These are phyloP conservation scores for Suhomyces choctaworum DNA, from an alignment of 1,139 yeast species.

Conservation along the genomic window DNA sequence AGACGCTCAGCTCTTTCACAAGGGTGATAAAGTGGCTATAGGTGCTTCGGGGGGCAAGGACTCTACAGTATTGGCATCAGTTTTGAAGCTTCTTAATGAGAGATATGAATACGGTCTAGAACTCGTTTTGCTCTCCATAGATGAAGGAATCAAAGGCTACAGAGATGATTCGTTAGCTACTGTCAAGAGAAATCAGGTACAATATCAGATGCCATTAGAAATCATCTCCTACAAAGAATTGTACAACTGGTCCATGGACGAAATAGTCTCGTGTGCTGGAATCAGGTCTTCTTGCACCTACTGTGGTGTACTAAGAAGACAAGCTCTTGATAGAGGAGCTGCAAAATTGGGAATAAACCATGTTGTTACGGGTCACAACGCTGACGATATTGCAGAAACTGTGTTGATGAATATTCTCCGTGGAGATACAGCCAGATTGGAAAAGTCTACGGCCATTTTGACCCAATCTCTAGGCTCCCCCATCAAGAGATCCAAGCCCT, in stretches of 20 bases:
- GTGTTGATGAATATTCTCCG: slow-evolving; percentile 90
- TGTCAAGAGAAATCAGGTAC: slow-evolving; percentile 86
- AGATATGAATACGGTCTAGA: slow-evolving; percentile 83
- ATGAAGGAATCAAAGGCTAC: slow-evolving; percentile 96
- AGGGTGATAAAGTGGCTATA: slow-evolving; percentile 88
- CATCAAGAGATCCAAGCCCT: slow-evolving; percentile 88
- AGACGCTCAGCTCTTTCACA: slow-evolving; percentile 64
- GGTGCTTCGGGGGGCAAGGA: slow-evolving; percentile 99
- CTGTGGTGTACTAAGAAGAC: slow-evolving; percentile 96
- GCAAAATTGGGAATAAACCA: slow-evolving; percentile 83
- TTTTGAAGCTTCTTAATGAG: slow-evolving; percentile 84
- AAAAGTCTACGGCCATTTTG: slow-evolving; percentile 83
- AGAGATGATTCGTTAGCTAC: slow-evolving; percentile 97
- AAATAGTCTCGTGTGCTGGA: slow-evolving; percentile 93
- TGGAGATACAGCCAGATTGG: slow-evolving; percentile 95
- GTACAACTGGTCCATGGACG: slow-evolving; percentile 98
- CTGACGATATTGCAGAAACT: slow-evolving; percentile 99
- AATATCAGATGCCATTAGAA: slow-evolving; percentile 84
- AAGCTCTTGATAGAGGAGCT: slow-evolving; percentile 95
- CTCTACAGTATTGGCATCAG: slow-evolving; percentile 90
- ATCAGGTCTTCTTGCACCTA: slow-evolving; percentile 94
- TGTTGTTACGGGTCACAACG: slow-evolving; percentile 97
- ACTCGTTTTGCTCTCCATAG: slow-evolving; percentile 80
- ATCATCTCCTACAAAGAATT: slow-evolving; percentile 87
- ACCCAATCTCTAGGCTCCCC: slow-evolving; percentile 82